phyloP scores from a whole-genome alignment of 2,329 filamentous ascomycete species.

The Fusarium neocosmosporiellum region DNA sequence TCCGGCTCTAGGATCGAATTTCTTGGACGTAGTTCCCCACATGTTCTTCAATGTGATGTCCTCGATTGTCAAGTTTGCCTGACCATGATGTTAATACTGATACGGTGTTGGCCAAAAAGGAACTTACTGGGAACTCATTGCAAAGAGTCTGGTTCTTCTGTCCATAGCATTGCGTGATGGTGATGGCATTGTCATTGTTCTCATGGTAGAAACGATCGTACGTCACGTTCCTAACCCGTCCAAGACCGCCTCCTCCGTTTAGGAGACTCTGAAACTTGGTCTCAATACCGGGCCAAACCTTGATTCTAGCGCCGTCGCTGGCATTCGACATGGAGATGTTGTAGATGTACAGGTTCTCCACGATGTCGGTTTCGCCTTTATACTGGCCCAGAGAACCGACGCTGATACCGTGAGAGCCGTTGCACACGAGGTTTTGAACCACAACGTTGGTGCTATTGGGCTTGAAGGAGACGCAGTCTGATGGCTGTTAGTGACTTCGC shows the following conservation, averaged over 20 bases:
- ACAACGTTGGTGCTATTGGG: slow-evolving; percentile 77
- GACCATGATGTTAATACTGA: neutral
- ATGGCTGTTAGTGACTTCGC: neutral
- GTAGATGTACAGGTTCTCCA: slow-evolving; percentile 75
- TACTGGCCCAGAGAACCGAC: slow-evolving; percentile 81
- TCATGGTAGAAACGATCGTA: slow-evolving; percentile 70
- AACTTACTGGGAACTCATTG: slow-evolving; percentile 37
- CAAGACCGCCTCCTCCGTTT: slow-evolving; percentile 65
- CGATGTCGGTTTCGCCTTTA: slow-evolving; percentile 70
- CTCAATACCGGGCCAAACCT: slow-evolving; percentile 73
- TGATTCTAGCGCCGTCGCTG: slow-evolving; percentile 76
- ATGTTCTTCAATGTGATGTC: slow-evolving; percentile 46
- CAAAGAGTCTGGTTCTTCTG: slow-evolving; percentile 43
- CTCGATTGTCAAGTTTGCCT: slow-evolving; percentile 32
- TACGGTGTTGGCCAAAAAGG: no score
- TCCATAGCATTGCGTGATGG: slow-evolving; percentile 45
- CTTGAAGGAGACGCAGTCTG: slow-evolving; percentile 79
- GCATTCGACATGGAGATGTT: slow-evolving; percentile 70
- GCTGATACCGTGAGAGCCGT: slow-evolving; percentile 77
- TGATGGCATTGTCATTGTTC: slow-evolving; percentile 65
- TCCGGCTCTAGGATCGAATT: slow-evolving; percentile 45
- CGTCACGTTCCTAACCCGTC: slow-evolving; percentile 73
- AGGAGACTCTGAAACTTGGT: slow-evolving; percentile 57
- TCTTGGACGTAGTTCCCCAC: slow-evolving; percentile 44
- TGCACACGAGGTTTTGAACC: slow-evolving; percentile 74